Conservation (phyloP, 2,329 filamentous ascomycete genomes). For the Thielaviopsis musarum region DNA sequence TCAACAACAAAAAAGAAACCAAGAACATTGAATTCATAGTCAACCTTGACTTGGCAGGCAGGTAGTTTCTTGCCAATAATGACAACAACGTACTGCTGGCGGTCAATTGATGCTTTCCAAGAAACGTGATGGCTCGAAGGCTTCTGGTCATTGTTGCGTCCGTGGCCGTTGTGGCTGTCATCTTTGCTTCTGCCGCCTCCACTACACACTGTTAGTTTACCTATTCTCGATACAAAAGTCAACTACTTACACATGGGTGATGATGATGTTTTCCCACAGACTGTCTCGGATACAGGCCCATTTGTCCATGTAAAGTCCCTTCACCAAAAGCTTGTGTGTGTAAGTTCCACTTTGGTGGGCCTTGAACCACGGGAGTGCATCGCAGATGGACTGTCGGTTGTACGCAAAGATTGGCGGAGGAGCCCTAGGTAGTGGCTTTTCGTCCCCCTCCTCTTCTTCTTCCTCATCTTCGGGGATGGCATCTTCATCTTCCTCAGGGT, state of each 20-base stretch:
- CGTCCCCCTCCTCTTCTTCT: not conserved
- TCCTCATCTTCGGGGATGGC: not conserved
- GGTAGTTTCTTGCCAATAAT: constrained; percentile 30
- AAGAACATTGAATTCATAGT: constrained; percentile 46
- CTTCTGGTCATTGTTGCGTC: constrained; percentile 26
- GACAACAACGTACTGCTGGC: constrained; percentile 31
- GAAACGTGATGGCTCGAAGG: constrained; percentile 17
- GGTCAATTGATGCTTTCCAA: constrained; percentile 26
- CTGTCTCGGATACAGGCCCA: constrained; percentile 37
- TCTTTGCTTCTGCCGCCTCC: constrained; percentile 7
- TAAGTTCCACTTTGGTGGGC: constrained; percentile 45
- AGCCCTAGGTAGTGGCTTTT: not conserved
- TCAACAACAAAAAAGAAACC: constrained; percentile 52
- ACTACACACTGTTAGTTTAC: constrained; percentile 12
- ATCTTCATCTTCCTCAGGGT: not conserved
- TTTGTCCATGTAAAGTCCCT: constrained; percentile 42
- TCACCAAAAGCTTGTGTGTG: constrained; percentile 28
- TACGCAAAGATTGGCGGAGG: constrained; percentile 34
- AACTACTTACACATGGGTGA: constrained; percentile 39
- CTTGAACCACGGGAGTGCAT: constrained; percentile 45
- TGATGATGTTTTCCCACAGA: constrained; percentile 43
- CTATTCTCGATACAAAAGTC: not conserved
- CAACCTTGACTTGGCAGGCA: constrained; percentile 26
- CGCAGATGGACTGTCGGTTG: constrained; percentile 41
- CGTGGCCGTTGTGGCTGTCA: not conserved